These are phyloP conservation scores for Sequoia sempervirens DNA, from an alignment of 75 land plant genomes.

Conservation along the genomic window DNA sequence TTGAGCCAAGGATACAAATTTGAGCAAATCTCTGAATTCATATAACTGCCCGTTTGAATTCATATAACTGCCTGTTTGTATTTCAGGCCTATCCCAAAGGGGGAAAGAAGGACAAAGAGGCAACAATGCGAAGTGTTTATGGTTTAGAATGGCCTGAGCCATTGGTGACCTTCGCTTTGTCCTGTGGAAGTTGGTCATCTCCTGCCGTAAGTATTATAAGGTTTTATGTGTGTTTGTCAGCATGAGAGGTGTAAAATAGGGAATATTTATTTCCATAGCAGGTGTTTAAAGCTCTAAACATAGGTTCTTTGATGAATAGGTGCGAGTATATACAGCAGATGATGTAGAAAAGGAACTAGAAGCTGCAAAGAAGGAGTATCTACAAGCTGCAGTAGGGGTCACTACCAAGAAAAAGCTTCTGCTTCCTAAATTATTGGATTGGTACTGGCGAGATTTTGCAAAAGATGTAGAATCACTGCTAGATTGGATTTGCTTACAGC, in stretches of 20 bases:
- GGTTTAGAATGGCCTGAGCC: conserved; percentile 94
- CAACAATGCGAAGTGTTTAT: conserved; percentile 41
- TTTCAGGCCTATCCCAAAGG: conserved; percentile 44
- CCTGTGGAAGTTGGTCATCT: conserved; percentile 96
- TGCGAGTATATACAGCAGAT: conserved; percentile 75
- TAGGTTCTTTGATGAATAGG: conserved; percentile 35
- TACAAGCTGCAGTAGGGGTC: conserved; percentile 85
- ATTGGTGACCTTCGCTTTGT: conserved; percentile 91
- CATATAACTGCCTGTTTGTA: background rate
- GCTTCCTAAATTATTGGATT: conserved; percentile 84
- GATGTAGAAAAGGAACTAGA: conserved; percentile 70
- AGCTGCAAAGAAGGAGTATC: conserved; percentile 74
- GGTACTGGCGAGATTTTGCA: conserved; percentile 91
- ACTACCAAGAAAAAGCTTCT: conserved; percentile 41
- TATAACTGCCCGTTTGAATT: background rate
- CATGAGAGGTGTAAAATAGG: background rate
- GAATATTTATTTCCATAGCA: background rate
- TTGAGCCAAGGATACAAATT: background rate
- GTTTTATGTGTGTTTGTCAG: conserved; percentile 4
- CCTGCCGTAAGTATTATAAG: conserved; percentile 77
- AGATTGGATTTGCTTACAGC: conserved; percentile 81
- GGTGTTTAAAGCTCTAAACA: conserved; percentile 1
- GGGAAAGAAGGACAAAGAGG: conserved; percentile 33
- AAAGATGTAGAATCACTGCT: conserved; percentile 81
- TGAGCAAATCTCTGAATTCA: background rate